Conservation (phyloP, 805 yeast genomes). For the Cyberlindnera xishuangbannaensis region DNA sequence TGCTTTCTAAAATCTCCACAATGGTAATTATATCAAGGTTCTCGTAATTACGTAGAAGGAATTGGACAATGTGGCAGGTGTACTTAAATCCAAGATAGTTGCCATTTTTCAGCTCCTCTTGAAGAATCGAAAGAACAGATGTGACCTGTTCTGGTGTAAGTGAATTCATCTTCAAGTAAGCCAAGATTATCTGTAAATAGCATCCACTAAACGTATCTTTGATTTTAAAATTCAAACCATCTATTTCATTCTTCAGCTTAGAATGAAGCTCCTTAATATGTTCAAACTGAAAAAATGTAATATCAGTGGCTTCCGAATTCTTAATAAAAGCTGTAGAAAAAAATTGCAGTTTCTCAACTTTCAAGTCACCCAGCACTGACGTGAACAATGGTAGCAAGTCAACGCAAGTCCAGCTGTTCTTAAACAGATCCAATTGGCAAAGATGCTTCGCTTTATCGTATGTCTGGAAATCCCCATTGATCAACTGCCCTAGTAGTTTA, state of each 20-base stretch:
- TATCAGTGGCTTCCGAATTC: conserved; percentile 12
- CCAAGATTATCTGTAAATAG: conserved; percentile 22
- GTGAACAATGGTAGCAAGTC: conserved; percentile 15
- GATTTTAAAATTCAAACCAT: conserved; percentile 19
- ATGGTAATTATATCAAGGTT: conserved; percentile 22
- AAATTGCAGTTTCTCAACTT: conserved; percentile 25
- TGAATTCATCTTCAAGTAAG: conserved; percentile 19
- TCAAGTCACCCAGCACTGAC: conserved; percentile 16
- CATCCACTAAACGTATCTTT: conserved; percentile 27
- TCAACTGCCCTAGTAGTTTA: conserved; percentile 23
- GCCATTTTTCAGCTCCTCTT: conserved; percentile 13
- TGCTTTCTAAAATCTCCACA: conserved; percentile 30
- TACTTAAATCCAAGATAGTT: conserved; percentile 9
- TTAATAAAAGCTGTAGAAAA: conserved; percentile 22
- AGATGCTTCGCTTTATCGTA: conserved; percentile 20
- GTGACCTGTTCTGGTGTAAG: conserved; percentile 16
- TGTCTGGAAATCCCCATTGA: conserved; percentile 14
- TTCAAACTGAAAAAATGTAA: conserved; percentile 9
- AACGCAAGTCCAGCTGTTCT: conserved; percentile 25
- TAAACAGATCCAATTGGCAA: conserved; percentile 22
- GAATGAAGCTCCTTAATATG: conserved; percentile 12
- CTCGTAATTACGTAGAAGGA: conserved; percentile 14
- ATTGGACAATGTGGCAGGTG: conserved; percentile 15
- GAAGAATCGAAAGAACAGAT: conserved; percentile 15
- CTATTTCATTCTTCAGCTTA: not conserved